A percentile compares a stretch with the other conserved stretches of the same genome.
Evolutionary conservation across 805 yeast species (phyloP).

Genomic region (Cyberlindnera nakhonratchasimensis): DNA sequence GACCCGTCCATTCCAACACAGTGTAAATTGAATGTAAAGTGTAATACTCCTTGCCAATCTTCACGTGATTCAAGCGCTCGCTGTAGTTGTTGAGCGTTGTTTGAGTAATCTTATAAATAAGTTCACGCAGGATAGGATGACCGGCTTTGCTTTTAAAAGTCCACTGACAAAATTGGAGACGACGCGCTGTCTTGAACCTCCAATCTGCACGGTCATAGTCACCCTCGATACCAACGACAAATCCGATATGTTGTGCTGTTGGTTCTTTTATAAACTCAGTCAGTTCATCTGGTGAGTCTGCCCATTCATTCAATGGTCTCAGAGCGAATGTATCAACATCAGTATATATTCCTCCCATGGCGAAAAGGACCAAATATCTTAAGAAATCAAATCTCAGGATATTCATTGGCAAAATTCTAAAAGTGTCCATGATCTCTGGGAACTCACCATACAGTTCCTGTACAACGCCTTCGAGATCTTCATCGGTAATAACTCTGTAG

Average conservation of each 20-base stretch:
- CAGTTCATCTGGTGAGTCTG: conserved; percentile 51
- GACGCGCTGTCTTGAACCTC: conserved; percentile 48
- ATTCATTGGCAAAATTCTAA: conserved; percentile 46
- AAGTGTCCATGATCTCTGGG: conserved; percentile 55
- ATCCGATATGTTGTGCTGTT: conserved; percentile 36
- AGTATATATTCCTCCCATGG: conserved; percentile 58
- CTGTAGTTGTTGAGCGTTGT: conserved; percentile 42
- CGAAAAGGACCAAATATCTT: conserved; percentile 48
- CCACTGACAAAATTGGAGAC: conserved; percentile 63
- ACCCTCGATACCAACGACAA: conserved; percentile 52
- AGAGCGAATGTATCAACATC: conserved; percentile 52
- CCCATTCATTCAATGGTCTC: conserved; percentile 47
- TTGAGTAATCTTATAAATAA: conserved; percentile 51
- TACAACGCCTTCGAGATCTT: conserved; percentile 37
- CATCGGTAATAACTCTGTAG: conserved; percentile 35
- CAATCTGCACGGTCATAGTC: conserved; percentile 52
- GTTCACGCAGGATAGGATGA: conserved; percentile 58
- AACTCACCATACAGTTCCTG: conserved; percentile 33
- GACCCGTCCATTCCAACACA: conserved; percentile 54
- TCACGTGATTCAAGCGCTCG: conserved; percentile 25
- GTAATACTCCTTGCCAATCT: conserved; percentile 32
- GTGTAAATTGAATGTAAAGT: conserved; percentile 60
- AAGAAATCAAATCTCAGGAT: conserved; percentile 53
- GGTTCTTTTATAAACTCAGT: conserved; percentile 47
- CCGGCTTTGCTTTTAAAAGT: conserved; percentile 58